These are phyloP conservation scores for Scedosporium boydii DNA, from an alignment of 2,329 filamentous ascomycete species.

Conservation along the genomic window DNA sequence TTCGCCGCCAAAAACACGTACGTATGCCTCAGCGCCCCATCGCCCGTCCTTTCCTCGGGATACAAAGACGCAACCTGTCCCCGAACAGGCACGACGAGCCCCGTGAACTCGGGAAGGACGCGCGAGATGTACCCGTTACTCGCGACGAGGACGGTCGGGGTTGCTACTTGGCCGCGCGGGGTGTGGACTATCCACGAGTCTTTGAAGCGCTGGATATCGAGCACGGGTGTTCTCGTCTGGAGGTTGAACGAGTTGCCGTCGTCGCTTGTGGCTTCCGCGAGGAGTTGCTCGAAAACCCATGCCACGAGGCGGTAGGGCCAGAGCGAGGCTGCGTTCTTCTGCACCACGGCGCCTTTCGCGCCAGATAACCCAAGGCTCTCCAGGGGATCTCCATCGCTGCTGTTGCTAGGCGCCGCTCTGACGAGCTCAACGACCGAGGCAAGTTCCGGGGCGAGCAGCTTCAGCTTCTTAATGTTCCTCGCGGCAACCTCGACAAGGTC, in stretches of 20 bases:
- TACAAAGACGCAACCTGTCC: constrained; percentile 62
- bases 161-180: constrained; percentile 53
- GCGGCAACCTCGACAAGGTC: constrained; percentile 44
- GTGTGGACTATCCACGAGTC: constrained; percentile 55
- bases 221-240: constrained; percentile 63
- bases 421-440: constrained; percentile 35
- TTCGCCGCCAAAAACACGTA: constrained; percentile 48
- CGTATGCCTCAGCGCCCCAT: constrained; percentile 39
- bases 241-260: constrained; percentile 50
- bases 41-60: constrained; percentile 28
- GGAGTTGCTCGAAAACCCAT: constrained; percentile 55
- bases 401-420: constrained; percentile 12
- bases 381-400: constrained; percentile 23
- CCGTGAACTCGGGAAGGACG: constrained; percentile 58
- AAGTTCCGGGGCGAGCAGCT: constrained; percentile 45
- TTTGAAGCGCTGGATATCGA: constrained; percentile 28
- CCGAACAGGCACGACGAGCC: constrained; percentile 66
- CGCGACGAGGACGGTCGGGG: constrained; percentile 61
- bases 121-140: constrained; percentile 79
- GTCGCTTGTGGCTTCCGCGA: constrained; percentile 16
- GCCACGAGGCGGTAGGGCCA: constrained; percentile 82
- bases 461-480: constrained; percentile 39
- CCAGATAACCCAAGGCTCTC: constrained; percentile 42
- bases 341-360: constrained; percentile 55
- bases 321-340: constrained; percentile 54